These are phyloP conservation scores for Colletotrichum gloeosporioides DNA, from an alignment of 2,329 filamentous ascomycete genomes.

Conservation along the genomic window DNA sequence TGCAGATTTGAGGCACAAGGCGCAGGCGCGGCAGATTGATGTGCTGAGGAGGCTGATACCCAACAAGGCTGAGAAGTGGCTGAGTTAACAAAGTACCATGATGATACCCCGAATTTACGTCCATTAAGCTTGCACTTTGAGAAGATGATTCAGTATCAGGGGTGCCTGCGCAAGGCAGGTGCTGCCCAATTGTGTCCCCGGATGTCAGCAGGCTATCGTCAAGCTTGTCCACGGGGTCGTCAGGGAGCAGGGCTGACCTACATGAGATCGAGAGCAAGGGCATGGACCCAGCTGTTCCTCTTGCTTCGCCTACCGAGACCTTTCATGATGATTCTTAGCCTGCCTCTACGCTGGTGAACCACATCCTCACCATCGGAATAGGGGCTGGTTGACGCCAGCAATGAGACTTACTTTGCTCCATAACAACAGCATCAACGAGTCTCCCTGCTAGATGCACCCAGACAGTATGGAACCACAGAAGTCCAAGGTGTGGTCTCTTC, in stretches of 20 bases:
- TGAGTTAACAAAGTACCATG: not conserved
- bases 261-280: not conserved
- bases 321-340: not conserved
- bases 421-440: not conserved
- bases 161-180: not conserved
- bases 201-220: not conserved
- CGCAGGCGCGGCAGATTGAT: slow-evolving; percentile 71
- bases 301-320: not conserved
- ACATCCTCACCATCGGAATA: not conserved
- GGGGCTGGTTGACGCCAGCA: not conserved
- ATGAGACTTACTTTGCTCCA: not conserved
- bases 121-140: not conserved
- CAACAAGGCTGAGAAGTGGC: slow-evolving; percentile 48
- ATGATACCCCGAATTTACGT: slow-evolving; percentile 11
- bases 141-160: not conserved
- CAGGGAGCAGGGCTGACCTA: not conserved
- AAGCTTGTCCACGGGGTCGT: not conserved
- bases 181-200: not conserved
- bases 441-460: not conserved
- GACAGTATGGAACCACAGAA: not conserved
- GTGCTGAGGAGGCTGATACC: slow-evolving; percentile 70
- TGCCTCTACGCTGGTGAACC: not conserved
- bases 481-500: not conserved
- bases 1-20: slow-evolving; percentile 66
- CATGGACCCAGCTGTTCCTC: accelerated